phyloP scores from a whole-genome alignment of 1,139 yeast genomes.

The Kodamaea derodonti region DNA sequence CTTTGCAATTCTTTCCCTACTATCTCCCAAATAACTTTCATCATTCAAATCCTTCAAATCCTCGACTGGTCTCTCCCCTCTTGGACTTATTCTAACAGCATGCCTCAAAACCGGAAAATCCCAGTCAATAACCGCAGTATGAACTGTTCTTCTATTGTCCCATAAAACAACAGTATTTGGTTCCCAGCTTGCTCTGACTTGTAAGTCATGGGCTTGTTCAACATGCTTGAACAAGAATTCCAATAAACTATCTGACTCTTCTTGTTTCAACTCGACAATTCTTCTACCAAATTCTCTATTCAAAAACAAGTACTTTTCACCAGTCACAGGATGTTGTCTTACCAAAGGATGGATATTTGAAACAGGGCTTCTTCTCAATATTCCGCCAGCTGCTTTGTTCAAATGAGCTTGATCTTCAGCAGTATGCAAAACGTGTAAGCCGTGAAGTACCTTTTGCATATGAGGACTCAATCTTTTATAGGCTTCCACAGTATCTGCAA shows the following conservation, averaged over 20 bases:
- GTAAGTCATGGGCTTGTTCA: conserved; percentile 45
- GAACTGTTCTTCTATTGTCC: conserved; percentile 15
- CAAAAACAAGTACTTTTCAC: conserved; percentile 20
- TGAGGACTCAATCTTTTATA: conserved; percentile 25
- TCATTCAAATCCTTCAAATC: conserved; percentile 11
- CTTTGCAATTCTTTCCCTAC: too few species aligned
- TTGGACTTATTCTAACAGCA: conserved; percentile 14
- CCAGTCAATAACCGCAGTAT: conserved; percentile 17
- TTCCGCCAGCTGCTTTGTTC: conserved; percentile 19
- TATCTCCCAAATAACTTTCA: conserved; percentile 7
- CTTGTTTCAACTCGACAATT: conserved; percentile 25
- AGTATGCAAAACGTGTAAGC: conserved; percentile 25
- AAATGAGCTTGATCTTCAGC: conserved; percentile 22
- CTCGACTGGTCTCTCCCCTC: conserved; percentile 14
- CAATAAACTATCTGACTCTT: conserved; percentile 23
- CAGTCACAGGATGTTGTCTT: conserved; percentile 24
- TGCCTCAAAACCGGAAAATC: conserved; percentile 15
- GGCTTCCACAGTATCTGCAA: conserved; percentile 32
- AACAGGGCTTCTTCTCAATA: conserved; percentile 22
- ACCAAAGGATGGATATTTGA: conserved; percentile 25
- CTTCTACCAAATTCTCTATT: conserved; percentile 23
- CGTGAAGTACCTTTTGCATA: conserved; percentile 20
- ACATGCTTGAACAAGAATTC: conserved; percentile 21
- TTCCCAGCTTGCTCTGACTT: conserved; percentile 56
- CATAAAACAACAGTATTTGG: conserved; percentile 27